A percentile compares a stretch with the other conserved stretches of the same genome.
Evolutionary conservation across 2,329 filamentous ascomycete species (phyloP).

Genomic region (Alternaria gaisen): DNA sequence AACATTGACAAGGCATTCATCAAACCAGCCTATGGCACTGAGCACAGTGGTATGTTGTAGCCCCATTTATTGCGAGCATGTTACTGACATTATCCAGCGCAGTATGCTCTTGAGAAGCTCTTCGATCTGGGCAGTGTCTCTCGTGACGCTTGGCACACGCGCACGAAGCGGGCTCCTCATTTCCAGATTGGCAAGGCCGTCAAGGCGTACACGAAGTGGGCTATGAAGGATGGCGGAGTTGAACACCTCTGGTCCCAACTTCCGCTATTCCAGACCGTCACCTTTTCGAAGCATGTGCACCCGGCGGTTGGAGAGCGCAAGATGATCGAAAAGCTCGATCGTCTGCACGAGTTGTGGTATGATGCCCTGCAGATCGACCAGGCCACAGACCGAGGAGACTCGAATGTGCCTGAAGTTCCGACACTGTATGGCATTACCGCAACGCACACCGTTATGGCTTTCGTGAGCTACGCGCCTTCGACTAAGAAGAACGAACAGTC

Average conservation of each 20-base stretch:
- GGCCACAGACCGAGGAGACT: constrained; percentile 10
- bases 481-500: constrained; percentile 31
- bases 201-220: constrained; percentile 63
- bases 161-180: constrained; percentile 48
- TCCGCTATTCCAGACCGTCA: constrained; percentile 58
- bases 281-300: constrained; percentile 51
- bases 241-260: constrained; percentile 47
- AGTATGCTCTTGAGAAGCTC: constrained; percentile 60
- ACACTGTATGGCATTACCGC: constrained; percentile 65
- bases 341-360: constrained; percentile 55
- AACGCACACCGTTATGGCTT: constrained; percentile 61
- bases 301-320: constrained; percentile 53
- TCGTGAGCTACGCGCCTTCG: constrained; percentile 60
- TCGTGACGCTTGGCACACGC: constrained; percentile 58
- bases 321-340: constrained; percentile 55
- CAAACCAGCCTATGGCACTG: constrained; percentile 51
- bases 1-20: constrained; percentile 57
- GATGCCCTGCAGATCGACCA: constrained; percentile 43
- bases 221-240: constrained; percentile 59
- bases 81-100: constrained; percentile 50
- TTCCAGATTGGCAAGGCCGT: constrained; percentile 55
- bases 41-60: constrained; percentile 56
- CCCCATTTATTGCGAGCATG: neutral
- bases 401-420: constrained; percentile 46
- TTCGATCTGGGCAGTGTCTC: constrained; percentile 61